phyloP scores from a whole-genome alignment of 192 early-diverging fungal genomes.

The Chytriomyces sp. region DNA sequence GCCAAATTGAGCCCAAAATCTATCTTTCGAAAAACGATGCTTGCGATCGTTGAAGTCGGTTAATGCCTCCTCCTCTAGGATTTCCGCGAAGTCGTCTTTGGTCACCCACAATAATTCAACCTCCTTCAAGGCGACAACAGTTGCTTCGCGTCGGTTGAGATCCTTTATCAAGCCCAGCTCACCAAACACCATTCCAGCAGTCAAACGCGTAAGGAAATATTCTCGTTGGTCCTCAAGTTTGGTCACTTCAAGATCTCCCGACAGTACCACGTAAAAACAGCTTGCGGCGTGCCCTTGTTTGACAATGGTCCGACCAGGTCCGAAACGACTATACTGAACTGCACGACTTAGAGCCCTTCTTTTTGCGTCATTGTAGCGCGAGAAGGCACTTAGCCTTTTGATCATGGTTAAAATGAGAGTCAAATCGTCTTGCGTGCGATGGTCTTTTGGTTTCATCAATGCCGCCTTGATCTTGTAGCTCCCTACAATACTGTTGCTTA shows the following conservation, averaged over 20 bases:
- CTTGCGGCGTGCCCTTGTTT: not conserved
- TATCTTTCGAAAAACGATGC: too few relatives aligned
- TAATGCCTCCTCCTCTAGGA: not conserved
- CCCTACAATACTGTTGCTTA: not conserved
- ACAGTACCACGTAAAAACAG: not conserved
- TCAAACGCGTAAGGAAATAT: not conserved
- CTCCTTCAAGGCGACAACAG: not conserved
- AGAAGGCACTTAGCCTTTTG: not conserved
- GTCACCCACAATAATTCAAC: conserved; percentile 17
- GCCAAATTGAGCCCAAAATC: too few relatives aligned
- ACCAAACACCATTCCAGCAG: not conserved
- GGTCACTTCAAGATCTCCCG: not conserved
- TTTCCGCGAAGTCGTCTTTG: conserved; percentile 12
- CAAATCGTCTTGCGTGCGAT: not conserved
- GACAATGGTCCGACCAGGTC: not conserved
- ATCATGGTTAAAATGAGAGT: not conserved
- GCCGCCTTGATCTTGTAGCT: not conserved
- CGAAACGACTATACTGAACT: not conserved
- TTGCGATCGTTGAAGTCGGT: conserved; percentile 12
- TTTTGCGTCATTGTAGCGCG: not conserved
- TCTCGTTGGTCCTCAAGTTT: not conserved
- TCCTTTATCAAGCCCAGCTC: not conserved
- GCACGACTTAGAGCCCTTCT: not conserved
- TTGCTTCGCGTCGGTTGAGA: not conserved
- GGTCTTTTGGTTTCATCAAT: not conserved